These are phyloP conservation scores for Diaporthe citri DNA, from an alignment of 2,329 filamentous ascomycete species.

Conservation along the genomic window DNA sequence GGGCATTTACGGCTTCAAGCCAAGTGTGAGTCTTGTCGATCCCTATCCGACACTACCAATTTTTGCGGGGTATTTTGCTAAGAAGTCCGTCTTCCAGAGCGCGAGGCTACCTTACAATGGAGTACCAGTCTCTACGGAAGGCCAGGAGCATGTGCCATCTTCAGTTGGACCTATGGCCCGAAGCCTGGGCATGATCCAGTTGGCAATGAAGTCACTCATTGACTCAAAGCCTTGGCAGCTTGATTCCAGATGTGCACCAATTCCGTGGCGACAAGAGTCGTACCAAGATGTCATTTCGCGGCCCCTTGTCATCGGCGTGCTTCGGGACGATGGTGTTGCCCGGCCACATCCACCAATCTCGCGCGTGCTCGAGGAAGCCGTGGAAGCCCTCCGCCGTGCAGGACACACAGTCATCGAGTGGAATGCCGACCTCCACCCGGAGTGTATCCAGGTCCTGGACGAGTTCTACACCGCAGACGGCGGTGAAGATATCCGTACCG, in stretches of 20 bases:
- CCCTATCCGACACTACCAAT: too few species aligned
- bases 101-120: slow-evolving; percentile 69
- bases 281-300: slow-evolving; percentile 56
- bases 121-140: slow-evolving; percentile 71
- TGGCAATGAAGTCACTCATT: slow-evolving; percentile 62
- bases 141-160: slow-evolving; percentile 74
- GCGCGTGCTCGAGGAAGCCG: slow-evolving; percentile 57
- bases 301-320: slow-evolving; percentile 62
- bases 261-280: slow-evolving; percentile 64
- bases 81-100: slow-evolving; percentile 55
- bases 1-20: slow-evolving; percentile 63
- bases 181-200: slow-evolving; percentile 61
- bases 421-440: slow-evolving; percentile 63
- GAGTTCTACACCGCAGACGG: slow-evolving; percentile 73
- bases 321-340: slow-evolving; percentile 67
- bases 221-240: slow-evolving; percentile 63
- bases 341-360: slow-evolving; percentile 65
- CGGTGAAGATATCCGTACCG: slow-evolving; percentile 70
- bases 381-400: slow-evolving; percentile 53
- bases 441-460: slow-evolving; percentile 62
- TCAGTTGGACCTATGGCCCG: slow-evolving; percentile 71
- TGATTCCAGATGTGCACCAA: slow-evolving; percentile 65
- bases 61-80: not conserved
- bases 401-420: slow-evolving; percentile 69
- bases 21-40: slow-evolving; percentile 56